Evolutionary conservation across 345 rosid species (phyloP), one percentile per base, ranked within the genome.

Genomic region (Brassica incana): DNA sequence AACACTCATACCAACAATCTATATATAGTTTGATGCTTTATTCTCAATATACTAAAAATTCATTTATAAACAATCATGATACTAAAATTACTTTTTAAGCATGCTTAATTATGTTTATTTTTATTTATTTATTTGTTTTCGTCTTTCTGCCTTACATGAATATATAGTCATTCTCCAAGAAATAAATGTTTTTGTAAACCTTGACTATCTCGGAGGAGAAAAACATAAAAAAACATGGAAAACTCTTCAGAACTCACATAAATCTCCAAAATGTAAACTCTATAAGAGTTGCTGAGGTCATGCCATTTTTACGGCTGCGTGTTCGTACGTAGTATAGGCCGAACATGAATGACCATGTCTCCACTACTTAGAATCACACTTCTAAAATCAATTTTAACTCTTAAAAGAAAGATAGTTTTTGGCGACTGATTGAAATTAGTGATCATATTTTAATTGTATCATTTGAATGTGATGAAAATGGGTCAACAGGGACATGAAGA

Each of bases 311-410:
- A 27, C 48, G 61, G 68, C 68, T 68, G 32, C 40, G 10, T 70
- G 50, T 69, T 76, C 18, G 18, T 16, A 16, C 35, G 16, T 59
- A 59, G 23, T 20, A 59, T 59, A 61, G 52, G 80, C 63, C 48
- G 36, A 77, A 50, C 80, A 77, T 64, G 81, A 70, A 63, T 71
- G 65, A 65, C 35, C 77, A 78, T 78, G 63, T 72, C 73, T 66
- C 77, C 50, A 72, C 73, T 59, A 72, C 75, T 69, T 61, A 65
- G 36, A 78, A 15, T 65, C 27, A 56, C 65, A 65, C 67, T 65
- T 61, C 5, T 23, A n/a, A 5, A 40, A 62, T 33, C 3, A 65
- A 15, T 25, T 67, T 71, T 16, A 71, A 50, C 65, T 33, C 58
- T 12, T 33, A 9, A 63, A 64, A 27, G 2, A 3, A 56, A 65